Percentiles rank a stretch among this genome's conserved stretches.
Evolutionary conservation across 257 asterid genomes (phyloP).

Genomic region (Prunella vulgaris): DNA sequence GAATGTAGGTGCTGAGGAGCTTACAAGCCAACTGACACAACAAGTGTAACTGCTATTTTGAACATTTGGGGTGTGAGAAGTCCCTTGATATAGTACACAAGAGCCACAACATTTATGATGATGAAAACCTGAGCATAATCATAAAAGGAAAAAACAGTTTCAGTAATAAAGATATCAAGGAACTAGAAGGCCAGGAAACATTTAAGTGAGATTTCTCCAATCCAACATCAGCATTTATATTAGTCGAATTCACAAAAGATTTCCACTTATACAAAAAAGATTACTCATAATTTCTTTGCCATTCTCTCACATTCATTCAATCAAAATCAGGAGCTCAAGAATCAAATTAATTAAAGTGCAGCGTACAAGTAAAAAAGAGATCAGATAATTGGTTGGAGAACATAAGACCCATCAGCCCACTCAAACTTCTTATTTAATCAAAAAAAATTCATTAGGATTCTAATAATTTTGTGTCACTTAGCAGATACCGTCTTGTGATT

Average conservation of each 20-base stretch:
- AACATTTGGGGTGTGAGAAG: constrained; percentile 89
- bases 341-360: neutral
- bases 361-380: neutral
- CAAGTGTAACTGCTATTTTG: constrained; percentile 94
- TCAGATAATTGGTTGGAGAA: neutral
- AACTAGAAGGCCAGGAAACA: neutral
- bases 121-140: constrained; percentile 71
- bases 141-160: constrained; percentile 17
- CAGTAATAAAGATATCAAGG: neutral
- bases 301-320: neutral
- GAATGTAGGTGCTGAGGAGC: constrained; percentile 27
- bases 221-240: neutral
- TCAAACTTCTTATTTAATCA: neutral
- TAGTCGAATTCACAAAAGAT: neutral
- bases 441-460: neutral
- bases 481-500: neutral
- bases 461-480: neutral
- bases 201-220: neutral
- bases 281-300: neutral
- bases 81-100: constrained; percentile 86
- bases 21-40: constrained; percentile 85
- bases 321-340: neutral
- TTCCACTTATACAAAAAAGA: neutral
- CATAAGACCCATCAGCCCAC: neutral
- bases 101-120: constrained; percentile 86